These are phyloP conservation scores for Vanrija sp. DNA, from an alignment of 1,284 basidiomycete genomes.

Conservation along the genomic window DNA sequence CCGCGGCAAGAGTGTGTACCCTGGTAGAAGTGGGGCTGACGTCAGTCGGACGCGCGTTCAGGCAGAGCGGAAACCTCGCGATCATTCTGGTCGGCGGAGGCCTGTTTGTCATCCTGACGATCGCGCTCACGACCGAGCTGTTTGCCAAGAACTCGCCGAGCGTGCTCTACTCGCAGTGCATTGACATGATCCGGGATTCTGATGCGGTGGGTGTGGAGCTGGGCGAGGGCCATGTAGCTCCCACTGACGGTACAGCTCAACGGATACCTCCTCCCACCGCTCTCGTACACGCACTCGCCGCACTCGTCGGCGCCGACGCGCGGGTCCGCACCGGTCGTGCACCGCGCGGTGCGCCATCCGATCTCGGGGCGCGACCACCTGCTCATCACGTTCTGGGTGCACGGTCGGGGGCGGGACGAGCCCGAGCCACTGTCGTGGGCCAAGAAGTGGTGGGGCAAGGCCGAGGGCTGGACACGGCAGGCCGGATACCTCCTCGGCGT, in stretches of 20 bases:
- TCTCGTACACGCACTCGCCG: slow-evolving; percentile 46
- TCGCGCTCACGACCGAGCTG: slow-evolving; percentile 79
- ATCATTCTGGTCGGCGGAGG: slow-evolving; percentile 81
- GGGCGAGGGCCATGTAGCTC: too few species aligned
- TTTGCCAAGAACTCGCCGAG: slow-evolving; percentile 91
- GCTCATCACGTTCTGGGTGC: slow-evolving; percentile 47
- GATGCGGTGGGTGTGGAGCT: slow-evolving; percentile 54
- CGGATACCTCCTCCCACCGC: slow-evolving; percentile 44
- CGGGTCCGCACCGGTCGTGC: slow-evolving; percentile 39
- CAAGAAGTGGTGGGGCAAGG: slow-evolving; percentile 7
- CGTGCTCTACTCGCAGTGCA: slow-evolving; percentile 79
- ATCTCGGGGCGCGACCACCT: slow-evolving; percentile 45
- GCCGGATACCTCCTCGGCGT: slow-evolving; percentile 7
- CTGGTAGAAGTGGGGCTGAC: too few species aligned
- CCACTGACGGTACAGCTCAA: slow-evolving; percentile 31
- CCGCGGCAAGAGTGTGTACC: slow-evolving; percentile 71
- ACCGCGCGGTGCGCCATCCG: slow-evolving; percentile 37
- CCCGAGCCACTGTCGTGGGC: slow-evolving; percentile 27
- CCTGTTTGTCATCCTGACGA: slow-evolving; percentile 72
- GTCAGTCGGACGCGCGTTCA: slow-evolving; percentile 71
- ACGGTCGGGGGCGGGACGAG: slow-evolving; percentile 45
- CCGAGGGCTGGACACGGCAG: background rate
- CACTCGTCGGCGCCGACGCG: slow-evolving; percentile 41
- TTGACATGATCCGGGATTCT: slow-evolving; percentile 73
- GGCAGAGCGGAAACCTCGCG: slow-evolving; percentile 71